These are phyloP conservation scores for Russula olivacea DNA, from an alignment of 768 basidiomycete genomes.

Conservation along the genomic window DNA sequence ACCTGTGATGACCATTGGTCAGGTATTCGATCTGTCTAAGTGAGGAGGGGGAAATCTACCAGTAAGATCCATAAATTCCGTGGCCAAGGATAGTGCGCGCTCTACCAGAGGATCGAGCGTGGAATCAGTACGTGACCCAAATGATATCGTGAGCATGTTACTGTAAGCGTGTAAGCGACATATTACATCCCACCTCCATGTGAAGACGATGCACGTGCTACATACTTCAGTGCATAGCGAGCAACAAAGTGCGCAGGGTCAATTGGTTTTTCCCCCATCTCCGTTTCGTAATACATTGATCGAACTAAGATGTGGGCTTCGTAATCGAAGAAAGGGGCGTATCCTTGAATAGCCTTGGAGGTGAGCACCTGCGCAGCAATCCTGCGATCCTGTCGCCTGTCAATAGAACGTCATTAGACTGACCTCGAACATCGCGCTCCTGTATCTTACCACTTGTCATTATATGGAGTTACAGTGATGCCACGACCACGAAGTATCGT, in stretches of 20 bases:
- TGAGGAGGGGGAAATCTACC: not conserved
- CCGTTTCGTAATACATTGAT: slow-evolving; percentile 34
- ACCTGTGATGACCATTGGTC: slow-evolving; percentile 26
- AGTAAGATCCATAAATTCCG: slow-evolving; percentile 42
- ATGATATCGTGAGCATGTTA: slow-evolving; percentile 43
- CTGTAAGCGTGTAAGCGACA: slow-evolving; percentile 30
- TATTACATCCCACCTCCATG: not conserved
- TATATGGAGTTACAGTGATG: slow-evolving; percentile 42
- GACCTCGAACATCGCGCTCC: not conserved
- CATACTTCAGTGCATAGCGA: slow-evolving; percentile 32
- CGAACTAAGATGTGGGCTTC: slow-evolving; percentile 38
- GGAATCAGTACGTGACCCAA: slow-evolving; percentile 39
- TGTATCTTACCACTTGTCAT: slow-evolving; percentile 36
- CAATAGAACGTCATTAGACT: not conserved
- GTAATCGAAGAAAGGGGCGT: slow-evolving; percentile 35
- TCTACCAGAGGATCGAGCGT: slow-evolving; percentile 37
- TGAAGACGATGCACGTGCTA: not conserved
- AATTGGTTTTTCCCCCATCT: slow-evolving; percentile 33
- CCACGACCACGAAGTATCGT: slow-evolving; percentile 41
- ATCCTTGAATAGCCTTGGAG: slow-evolving; percentile 34
- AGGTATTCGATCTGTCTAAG: not conserved
- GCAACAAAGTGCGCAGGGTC: slow-evolving; percentile 39
- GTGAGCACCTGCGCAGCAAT: slow-evolving; percentile 36
- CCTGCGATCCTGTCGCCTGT: slow-evolving; percentile 40
- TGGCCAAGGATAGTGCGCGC: slow-evolving; percentile 35